These are phyloP conservation scores for Boletus tomentosulus DNA, from an alignment of 768 basidiomycete species.

Conservation along the genomic window DNA sequence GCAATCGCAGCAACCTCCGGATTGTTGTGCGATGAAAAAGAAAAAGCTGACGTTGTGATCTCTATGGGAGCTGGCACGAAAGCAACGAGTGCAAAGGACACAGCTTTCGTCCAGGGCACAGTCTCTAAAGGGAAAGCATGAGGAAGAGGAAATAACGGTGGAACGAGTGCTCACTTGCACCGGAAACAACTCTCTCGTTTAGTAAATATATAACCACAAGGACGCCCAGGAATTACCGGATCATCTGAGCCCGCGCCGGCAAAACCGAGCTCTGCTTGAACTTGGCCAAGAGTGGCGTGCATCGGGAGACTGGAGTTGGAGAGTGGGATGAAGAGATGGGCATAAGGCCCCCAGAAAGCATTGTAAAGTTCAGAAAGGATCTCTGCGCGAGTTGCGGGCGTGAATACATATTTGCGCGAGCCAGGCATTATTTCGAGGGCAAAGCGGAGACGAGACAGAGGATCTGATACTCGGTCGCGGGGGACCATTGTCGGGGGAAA, in stretches of 20 bases:
- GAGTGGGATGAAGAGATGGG: conserved; percentile 66
- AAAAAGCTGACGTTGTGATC: conserved; percentile 93
- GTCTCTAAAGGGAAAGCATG: conserved; percentile 49
- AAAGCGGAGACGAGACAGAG: conserved; percentile 69
- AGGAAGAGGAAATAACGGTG: background rate
- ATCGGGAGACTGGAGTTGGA: conserved; percentile 59
- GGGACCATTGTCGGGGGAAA: conserved; percentile 51
- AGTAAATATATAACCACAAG: conserved; percentile 83
- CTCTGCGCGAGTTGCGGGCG: conserved; percentile 68
- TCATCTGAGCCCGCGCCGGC: conserved; percentile 59
- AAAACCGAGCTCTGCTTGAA: conserved; percentile 57
- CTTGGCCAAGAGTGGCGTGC: conserved; percentile 63
- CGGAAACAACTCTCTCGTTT: conserved; percentile 91
- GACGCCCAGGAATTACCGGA: conserved; percentile 59
- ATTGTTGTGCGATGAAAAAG: conserved; percentile 90
- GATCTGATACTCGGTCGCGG: conserved; percentile 54
- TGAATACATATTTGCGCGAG: conserved; percentile 73
- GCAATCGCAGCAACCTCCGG: conserved; percentile 93
- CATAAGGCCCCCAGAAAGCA: conserved; percentile 76
- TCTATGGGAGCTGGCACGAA: conserved; percentile 79
- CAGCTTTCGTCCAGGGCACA: conserved; percentile 88
- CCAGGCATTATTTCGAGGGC: conserved; percentile 79
- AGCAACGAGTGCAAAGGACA: conserved; percentile 87
- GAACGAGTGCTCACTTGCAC: conserved; percentile 68
- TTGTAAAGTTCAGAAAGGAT: conserved; percentile 79